These are phyloP conservation scores for Ogataea kodamae DNA, from an alignment of 805 yeast genomes.

Conservation along the genomic window DNA sequence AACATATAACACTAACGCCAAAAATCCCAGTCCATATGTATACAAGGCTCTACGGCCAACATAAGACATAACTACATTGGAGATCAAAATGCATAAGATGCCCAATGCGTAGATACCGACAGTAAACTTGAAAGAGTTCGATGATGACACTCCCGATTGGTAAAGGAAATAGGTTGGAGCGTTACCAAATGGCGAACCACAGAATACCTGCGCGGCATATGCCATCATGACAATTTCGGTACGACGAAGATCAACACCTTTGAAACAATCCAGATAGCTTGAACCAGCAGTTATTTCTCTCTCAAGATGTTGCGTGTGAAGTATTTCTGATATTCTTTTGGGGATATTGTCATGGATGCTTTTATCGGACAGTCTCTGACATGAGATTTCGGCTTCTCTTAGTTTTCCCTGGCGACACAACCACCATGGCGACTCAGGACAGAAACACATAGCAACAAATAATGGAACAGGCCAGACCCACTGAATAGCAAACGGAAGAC, in stretches of 20 bases:
- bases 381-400: constrained; percentile 43
- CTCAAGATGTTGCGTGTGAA: too few species aligned
- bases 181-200: constrained; percentile 62
- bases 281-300: constrained; percentile 8
- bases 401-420: constrained; percentile 39
- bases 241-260: constrained; percentile 44
- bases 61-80: constrained; percentile 40
- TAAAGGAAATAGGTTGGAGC: constrained; percentile 45
- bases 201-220: constrained; percentile 54
- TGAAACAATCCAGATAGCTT: constrained; percentile 42
- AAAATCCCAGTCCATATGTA: constrained; percentile 10
- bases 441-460: constrained; percentile 38
- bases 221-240: constrained; percentile 51
- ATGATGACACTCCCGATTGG: constrained; percentile 18
- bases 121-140: constrained; percentile 20
- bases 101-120: constrained; percentile 35
- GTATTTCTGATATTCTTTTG: too few species aligned
- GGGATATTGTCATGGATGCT: too few species aligned
- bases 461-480: constrained; percentile 59
- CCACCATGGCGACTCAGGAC: constrained; percentile 63
- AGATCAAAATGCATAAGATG: constrained; percentile 26
- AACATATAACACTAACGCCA: constrained; percentile 34
- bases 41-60: constrained; percentile 37
- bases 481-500: constrained; percentile 55
- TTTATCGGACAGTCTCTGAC: constrained; percentile 6